Conservation (phyloP, 352 stramenopile genomes). For the Pythium brachiatum region DNA sequence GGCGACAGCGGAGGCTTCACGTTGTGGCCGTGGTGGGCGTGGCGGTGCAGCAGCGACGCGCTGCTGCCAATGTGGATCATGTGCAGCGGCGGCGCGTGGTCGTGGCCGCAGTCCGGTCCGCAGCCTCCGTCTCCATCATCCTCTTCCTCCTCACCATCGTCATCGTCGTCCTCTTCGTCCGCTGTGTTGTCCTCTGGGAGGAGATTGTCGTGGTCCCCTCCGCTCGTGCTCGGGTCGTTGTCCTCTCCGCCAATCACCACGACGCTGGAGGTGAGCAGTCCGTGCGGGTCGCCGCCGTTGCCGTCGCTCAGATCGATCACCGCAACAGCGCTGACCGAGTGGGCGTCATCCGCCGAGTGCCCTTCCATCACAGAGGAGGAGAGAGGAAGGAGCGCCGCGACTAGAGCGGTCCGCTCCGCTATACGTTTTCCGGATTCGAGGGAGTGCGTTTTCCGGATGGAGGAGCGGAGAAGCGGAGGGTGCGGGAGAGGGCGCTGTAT, state of each 20-base stretch:
- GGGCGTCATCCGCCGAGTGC: conserved; percentile 16
- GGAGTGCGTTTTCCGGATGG: not conserved
- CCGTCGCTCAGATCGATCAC: conserved; percentile 30
- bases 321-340: conserved; percentile 28
- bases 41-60: not conserved
- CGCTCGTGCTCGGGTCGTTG: not conserved
- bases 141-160: conserved; percentile 21
- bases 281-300: conserved; percentile 20
- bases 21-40: not conserved
- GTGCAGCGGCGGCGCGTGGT: conserved; percentile 11
- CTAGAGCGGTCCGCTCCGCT: not conserved
- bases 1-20: conserved; percentile 2
- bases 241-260: conserved; percentile 29
- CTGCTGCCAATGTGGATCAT: conserved; percentile 20
- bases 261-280: conserved; percentile 25
- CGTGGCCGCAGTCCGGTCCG: conserved; percentile 18
- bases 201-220: not conserved
- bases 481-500: not conserved
- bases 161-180: conserved; percentile 13
- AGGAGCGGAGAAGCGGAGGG: not conserved
- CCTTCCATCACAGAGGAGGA: conserved; percentile 13
- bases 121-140: conserved; percentile 9
- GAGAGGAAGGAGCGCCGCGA: not conserved
- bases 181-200: conserved; percentile 3
- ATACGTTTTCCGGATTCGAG: conserved; percentile 4